phyloP scores from a whole-genome alignment of 345 rosid species.

The Acer saccharum region DNA sequence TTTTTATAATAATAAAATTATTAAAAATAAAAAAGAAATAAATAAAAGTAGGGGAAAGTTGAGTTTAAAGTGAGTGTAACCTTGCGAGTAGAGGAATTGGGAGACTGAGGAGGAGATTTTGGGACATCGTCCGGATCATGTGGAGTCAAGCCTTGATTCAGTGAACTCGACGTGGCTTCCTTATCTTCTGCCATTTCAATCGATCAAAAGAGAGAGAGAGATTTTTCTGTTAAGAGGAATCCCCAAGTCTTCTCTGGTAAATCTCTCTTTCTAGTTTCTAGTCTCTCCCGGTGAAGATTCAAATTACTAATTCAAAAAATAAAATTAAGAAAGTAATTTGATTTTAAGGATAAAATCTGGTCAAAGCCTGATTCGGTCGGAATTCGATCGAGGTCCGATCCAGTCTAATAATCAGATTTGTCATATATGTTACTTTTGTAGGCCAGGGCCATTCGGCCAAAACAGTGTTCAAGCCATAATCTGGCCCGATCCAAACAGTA shows the following conservation, averaged over 20 bases:
- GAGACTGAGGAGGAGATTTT: slow-evolving; percentile 68
- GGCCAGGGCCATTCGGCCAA: no score
- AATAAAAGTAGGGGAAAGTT: not conserved
- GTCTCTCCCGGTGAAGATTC: not conserved
- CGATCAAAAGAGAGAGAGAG: not conserved
- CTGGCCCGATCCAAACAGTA: no score
- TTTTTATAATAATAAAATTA: not conserved
- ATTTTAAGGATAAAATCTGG: no score
- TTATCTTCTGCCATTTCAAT: slow-evolving; percentile 48
- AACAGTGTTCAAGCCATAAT: no score
- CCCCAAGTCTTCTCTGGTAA: not conserved
- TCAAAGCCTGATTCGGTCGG: no score
- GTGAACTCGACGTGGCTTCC: slow-evolving; percentile 53
- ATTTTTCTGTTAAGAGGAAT: not conserved
- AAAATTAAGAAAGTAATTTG: no score
- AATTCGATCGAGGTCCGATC: no score
- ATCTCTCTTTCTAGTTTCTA: no score
- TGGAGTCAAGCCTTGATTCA: slow-evolving; percentile 57
- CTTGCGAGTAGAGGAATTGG: slow-evolving; percentile 82
- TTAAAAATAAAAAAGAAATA: no score
- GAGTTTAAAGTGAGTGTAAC: slow-evolving; percentile 22
- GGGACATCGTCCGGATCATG: slow-evolving; percentile 55
- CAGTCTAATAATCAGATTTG: no score
- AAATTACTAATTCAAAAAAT: no score
- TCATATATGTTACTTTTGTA: no score